Base-by-base conservation (phyloP, 306 rosid genomes). In the Malus orientalis region DNA sequence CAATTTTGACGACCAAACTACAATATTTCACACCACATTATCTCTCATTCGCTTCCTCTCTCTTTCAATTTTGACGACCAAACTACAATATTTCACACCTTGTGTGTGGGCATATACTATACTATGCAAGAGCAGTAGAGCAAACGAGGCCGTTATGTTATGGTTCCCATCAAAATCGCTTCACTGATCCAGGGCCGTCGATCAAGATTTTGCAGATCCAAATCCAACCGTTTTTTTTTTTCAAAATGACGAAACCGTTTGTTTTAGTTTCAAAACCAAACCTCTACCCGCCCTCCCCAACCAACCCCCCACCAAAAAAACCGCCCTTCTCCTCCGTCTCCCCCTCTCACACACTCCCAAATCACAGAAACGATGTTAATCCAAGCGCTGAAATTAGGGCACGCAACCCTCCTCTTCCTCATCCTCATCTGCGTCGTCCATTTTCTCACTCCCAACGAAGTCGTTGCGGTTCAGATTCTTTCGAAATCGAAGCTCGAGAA, bases 401-500 rank as follows among this genome's bases (percentile, higher is more conserved):
- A 54, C 11, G 77, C 29, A 36, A 61, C 20, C 73, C 74, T 74
- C 74, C 45, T 89, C 45, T 25, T 81, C 20, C 42, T 84, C 23
- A 14, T 81, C 20, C 42, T 84, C 23, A 14, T 75, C 29, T 86
- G 67, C 78, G 42, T 84, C 70, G 42, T 86, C 32, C 71, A 33
- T 44, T 38, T 68, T 30, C 47, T 71, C 4, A 74, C 62, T 38
- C 59, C 36, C 12, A 79, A 57, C 10, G 44, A 33, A 58, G 83
- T 76, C 59, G 45, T 74, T 40, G 92, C 86, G 42, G 81, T 88
- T 77, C 96, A 92, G 80, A 92, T 94, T 29, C 92, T 92, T 42
- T 95, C 98, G 36, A 95, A 95, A 80, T 95, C 96, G 23, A 95
- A 92, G 83, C 96, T 95, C 8, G 91, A 92, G 78, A 89, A 89